A percentile compares a stretch with the other conserved stretches of the same genome.
Evolutionary conservation across 768 basidiomycete genomes (phyloP).

Genomic region (Favolaschia claudopus): DNA sequence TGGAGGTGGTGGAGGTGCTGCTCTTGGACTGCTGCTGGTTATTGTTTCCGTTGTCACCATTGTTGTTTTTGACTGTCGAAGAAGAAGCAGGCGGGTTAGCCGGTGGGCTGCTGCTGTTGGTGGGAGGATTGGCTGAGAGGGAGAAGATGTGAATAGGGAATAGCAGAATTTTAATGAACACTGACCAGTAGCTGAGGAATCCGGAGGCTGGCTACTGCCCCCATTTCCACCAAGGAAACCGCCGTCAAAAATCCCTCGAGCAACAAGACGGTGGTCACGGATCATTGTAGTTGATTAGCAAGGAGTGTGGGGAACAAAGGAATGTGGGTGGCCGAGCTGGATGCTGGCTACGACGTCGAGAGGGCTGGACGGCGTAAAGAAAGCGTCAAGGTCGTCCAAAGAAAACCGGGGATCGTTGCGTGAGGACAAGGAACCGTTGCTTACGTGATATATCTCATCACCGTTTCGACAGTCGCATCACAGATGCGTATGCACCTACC

Average conservation of each 20-base stretch:
- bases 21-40: background rate
- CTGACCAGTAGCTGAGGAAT: background rate
- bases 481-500: too few relatives aligned
- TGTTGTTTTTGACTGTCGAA: too few relatives aligned
- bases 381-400: slow-evolving; percentile 4
- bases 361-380: background rate
- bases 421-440: too few relatives aligned
- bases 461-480: too few relatives aligned
- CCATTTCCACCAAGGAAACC: background rate
- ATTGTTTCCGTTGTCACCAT: too few relatives aligned
- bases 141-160: too few relatives aligned
- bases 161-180: too few relatives aligned
- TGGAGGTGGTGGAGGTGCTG: slow-evolving; percentile 16
- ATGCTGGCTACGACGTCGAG: slow-evolving; percentile 24
- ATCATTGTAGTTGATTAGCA: slow-evolving; percentile 9
- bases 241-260: background rate
- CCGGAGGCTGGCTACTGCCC: background rate
- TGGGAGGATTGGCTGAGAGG: too few relatives aligned
- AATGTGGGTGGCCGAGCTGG: slow-evolving; percentile 27
- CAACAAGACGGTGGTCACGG: slow-evolving; percentile 16
- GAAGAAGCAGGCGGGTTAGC: too few relatives aligned
- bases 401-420: too few relatives aligned
- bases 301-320: slow-evolving; percentile 25
- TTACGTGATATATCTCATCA: too few relatives aligned
- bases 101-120: too few relatives aligned